A percentile compares a stretch with the other conserved stretches of the same genome.
Conservation (phyloP, 1,139 yeast species). For the Yamadazyma triangularis region DNA sequence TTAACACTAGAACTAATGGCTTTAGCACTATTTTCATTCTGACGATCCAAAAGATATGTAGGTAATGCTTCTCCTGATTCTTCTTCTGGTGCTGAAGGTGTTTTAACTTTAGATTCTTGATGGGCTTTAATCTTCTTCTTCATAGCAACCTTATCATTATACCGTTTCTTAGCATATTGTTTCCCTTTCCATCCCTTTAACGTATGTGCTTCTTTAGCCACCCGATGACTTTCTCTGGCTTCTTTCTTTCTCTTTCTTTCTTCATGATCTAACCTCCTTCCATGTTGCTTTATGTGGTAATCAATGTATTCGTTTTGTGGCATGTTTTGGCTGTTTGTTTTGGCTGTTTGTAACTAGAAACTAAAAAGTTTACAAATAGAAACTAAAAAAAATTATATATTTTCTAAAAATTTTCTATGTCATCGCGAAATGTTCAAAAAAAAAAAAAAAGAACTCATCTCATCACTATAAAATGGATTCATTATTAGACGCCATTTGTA, state of each 20-base stretch:
- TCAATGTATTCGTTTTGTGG: slow-evolving; percentile 99
- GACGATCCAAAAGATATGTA: slow-evolving; percentile 94
- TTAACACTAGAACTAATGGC: slow-evolving; percentile 92
- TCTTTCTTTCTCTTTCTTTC: slow-evolving; percentile 93
- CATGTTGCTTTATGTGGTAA: slow-evolving; percentile 96
- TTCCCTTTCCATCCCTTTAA: slow-evolving; percentile 98
- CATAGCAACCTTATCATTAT: slow-evolving; percentile 96
- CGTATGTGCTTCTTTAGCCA: slow-evolving; percentile 92
- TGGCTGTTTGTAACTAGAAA: too few relatives aligned
- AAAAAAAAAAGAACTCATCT: too few relatives aligned
- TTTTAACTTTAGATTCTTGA: slow-evolving; percentile 92
- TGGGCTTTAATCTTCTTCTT: slow-evolving; percentile 98
- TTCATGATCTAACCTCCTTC: slow-evolving; percentile 92
- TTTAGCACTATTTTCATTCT: slow-evolving; percentile 90
- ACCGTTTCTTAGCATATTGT: slow-evolving; percentile 96
- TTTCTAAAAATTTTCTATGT: too few relatives aligned
- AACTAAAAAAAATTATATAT: too few relatives aligned
- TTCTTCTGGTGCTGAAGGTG: slow-evolving; percentile 77
- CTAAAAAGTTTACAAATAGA: too few relatives aligned
- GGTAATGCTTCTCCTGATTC: slow-evolving; percentile 97
- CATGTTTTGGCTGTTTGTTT: too few relatives aligned
- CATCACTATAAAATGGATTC: too few relatives aligned
- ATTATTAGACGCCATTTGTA: too few relatives aligned
- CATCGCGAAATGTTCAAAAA: too few relatives aligned
- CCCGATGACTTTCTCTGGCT: slow-evolving; percentile 94